Base-by-base conservation (phyloP, 1,284 basidiomycete genomes). In the Ustilago curta region DNA sequence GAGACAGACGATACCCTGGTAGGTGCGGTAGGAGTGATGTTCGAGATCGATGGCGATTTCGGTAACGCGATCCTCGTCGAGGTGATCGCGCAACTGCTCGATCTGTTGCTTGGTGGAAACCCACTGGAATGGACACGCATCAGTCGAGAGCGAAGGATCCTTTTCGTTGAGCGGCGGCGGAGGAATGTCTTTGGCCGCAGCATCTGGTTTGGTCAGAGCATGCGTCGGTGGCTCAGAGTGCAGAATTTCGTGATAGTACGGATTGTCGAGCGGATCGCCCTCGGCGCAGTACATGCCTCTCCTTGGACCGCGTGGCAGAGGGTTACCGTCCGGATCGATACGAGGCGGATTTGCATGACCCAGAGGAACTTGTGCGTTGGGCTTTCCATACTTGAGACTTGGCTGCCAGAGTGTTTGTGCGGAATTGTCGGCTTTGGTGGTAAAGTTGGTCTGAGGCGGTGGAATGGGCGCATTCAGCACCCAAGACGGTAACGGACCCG, bases 1-100 rank as follows among this genome's bases (percentile, higher is more conserved):
- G 63, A 99, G 87, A 80, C 95, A 97, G 12, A 96, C 89, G 78
- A 98, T 93, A 0, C 97, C 96, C 21, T 87, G 86, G 85, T 92
- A 98, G 4, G 91, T 91, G 50, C 94, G 89, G 80, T 91, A 92
- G 74, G 89, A 91, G 87, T 98, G 95, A 83, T 97, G 92, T 85
- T 99, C 96, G 48, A 99, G 87, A 85, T 99, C 96, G 40, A 99
- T 88, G 1, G 96, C 96, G 56, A 99, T 91, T 85, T 97, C 95
- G 45, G 86, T 87, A n/a, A 88, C 89, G 12, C 77, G 77, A 6
- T 67, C 70, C 12, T 86, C 83, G 40, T 89, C 56, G 25, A 86
- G 76, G 53, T 86, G 84, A n/a, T 88, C 88, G 4, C 93, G 87
- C 89, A 97, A 90, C 21, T 78, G 81, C 3, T 88, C 85, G 42